Base-by-base conservation (phyloP, 169 alveolate species). In the Sarcocystis neurona region DNA sequence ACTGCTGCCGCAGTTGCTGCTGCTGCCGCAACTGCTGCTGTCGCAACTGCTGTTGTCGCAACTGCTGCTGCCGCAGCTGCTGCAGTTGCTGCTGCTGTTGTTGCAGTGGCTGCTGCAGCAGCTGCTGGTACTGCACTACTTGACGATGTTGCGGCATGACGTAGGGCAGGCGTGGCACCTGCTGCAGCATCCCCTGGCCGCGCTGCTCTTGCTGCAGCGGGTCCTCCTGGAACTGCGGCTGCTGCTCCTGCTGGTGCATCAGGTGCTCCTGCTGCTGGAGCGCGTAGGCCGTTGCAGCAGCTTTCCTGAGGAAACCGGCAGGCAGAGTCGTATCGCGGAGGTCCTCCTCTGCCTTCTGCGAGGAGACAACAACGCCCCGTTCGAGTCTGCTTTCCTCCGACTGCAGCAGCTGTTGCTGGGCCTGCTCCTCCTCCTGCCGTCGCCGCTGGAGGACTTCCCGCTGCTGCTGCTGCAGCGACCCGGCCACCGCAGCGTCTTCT, bases 221-320 rank as follows among this genome's bases (percentile, higher is more conserved):
- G 30, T 53, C 30, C 30, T 12, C 12, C 66, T 12, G 66, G 12
- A 53, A 23, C 66, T 53, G 66, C 66, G 12, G 66, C 30, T 53
- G 12, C 66, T 53, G 66, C 66, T 53, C 56, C 47, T 72, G 58
- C 18, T 39, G 58, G 48, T 30, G 79, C 58, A 39, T 47, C 32
- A 41, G 79, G n/a, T 70, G 82, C 82, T 72, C 56, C 56, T 72
- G 82, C 56, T 72, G 53, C 82, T 56, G 41, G 58, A 39, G 58
- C 6, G 58, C 82, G 18, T 47, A 43, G 23, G 66, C 66, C 23
- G 30, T 23, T 53, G 66, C 66, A 15, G 66, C 66, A 3, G 82
- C 20, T 47, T 39, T 56, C 23, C 41, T 47, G 34, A 72, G 82
- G 56, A 72, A 72, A 18, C 41, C 82, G 39, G 53, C 58, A 18